phyloP scores from a whole-genome alignment of 768 basidiomycete genomes.

The Psilocybe subaeruginosa region DNA sequence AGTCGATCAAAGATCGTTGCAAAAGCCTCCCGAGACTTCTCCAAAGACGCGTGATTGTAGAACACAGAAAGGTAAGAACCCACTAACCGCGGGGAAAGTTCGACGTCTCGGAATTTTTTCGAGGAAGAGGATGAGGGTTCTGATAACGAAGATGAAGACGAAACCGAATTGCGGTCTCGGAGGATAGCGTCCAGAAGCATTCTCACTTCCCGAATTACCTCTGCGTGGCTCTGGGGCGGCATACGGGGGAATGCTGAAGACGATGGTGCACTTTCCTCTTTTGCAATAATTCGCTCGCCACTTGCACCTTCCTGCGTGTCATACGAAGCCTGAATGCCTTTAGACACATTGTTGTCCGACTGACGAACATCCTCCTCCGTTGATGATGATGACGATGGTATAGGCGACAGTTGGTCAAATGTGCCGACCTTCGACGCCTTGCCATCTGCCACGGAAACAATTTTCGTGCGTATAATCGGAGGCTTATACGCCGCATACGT shows the following conservation, averaged over 20 bases:
- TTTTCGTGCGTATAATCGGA: slow-evolving; percentile 59
- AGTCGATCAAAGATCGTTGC: slow-evolving; percentile 47
- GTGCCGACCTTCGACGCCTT: slow-evolving; percentile 6
- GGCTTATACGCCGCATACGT: slow-evolving; percentile 82
- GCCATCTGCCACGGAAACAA: slow-evolving; percentile 40
- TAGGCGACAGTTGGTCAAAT: background rate
- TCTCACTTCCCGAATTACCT: slow-evolving; percentile 70
- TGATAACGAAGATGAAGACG: background rate
- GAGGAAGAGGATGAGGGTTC: slow-evolving; percentile 8
- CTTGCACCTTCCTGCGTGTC: background rate
- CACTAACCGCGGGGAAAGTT: slow-evolving; percentile 62
- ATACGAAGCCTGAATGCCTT: slow-evolving; percentile 1
- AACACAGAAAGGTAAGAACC: slow-evolving; percentile 84
- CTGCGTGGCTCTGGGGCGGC: slow-evolving; percentile 73
- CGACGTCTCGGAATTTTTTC: slow-evolving; percentile 58
- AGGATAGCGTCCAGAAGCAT: slow-evolving; percentile 68
- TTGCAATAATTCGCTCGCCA: background rate
- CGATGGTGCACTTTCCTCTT: slow-evolving; percentile 22
- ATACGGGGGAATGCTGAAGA: slow-evolving; percentile 49
- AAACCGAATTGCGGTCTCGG: slow-evolving; percentile 35
- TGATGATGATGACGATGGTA: background rate
- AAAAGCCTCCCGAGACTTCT: slow-evolving; percentile 52
- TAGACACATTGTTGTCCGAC: background rate
- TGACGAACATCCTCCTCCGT: background rate
- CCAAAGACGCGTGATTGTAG: slow-evolving; percentile 56